phyloP scores from a whole-genome alignment of 2,329 filamentous ascomycete species.

The Phialophora macrospora region DNA sequence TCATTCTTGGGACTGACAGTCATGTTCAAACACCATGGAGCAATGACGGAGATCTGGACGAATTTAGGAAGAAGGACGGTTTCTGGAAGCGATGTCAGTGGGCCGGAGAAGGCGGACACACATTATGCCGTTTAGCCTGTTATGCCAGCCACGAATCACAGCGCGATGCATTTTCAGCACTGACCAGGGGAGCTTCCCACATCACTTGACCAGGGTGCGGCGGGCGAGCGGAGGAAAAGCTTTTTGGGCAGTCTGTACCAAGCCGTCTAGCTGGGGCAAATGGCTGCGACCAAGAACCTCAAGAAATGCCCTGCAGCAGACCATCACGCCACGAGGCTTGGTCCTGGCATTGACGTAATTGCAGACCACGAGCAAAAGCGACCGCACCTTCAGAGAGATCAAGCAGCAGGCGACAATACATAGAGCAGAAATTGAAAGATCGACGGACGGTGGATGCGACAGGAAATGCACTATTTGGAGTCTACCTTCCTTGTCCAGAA shows the following conservation, averaged over 20 bases:
- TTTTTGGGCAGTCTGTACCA: constrained; percentile 4
- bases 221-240: constrained; percentile 25
- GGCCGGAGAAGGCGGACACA: constrained; percentile 10
- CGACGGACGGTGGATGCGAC: background rate
- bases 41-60: constrained; percentile 12
- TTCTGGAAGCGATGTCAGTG: constrained; percentile 14
- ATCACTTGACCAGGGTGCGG: constrained; percentile 20
- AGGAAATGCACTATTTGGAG: background rate
- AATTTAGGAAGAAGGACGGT: background rate
- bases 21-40: background rate
- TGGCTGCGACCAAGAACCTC: background rate
- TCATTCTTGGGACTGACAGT: constrained; percentile 2
- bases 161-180: background rate
- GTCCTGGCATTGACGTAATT: constrained; percentile 3
- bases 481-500: constrained; percentile 7
- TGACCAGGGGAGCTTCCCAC: background rate
- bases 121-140: constrained; percentile 21
- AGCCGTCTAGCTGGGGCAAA: background rate
- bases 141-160: constrained; percentile 10
- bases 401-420: background rate
- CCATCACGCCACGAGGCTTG: constrained; percentile 7
- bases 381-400: background rate
- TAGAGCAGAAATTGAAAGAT: constrained; percentile 3
- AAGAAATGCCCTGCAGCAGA: background rate
- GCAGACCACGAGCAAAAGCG: background rate